Conservation (phyloP, 2,329 filamentous ascomycete genomes). For the Claviceps sorghi region DNA sequence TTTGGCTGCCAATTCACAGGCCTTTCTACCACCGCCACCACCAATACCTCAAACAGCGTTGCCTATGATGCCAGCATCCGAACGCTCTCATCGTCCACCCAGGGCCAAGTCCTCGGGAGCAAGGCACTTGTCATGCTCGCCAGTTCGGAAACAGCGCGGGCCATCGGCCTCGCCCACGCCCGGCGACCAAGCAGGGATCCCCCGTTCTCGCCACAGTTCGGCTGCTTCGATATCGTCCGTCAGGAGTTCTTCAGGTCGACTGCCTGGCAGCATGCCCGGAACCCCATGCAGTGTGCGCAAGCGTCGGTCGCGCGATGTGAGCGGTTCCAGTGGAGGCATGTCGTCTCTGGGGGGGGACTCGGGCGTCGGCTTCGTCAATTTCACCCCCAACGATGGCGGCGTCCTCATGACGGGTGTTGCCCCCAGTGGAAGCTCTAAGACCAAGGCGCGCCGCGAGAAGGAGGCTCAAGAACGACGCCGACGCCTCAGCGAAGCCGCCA, state of each 20-base stretch:
- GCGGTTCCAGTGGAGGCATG: slow-evolving; percentile 13
- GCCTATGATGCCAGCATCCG: slow-evolving; percentile 12
- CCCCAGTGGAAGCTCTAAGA: slow-evolving; percentile 82
- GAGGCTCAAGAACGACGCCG: slow-evolving; percentile 68
- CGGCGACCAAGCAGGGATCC: slow-evolving; percentile 10
- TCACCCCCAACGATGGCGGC: slow-evolving; percentile 63
- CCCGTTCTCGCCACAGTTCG: slow-evolving; percentile 24
- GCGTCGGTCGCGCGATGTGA: slow-evolving; percentile 22
- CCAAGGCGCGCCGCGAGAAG: slow-evolving; percentile 80
- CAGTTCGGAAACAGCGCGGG: slow-evolving; percentile 28
- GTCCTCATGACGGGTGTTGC: slow-evolving; percentile 82
- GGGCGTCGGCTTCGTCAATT: slow-evolving; percentile 66
- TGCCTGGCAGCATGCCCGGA: slow-evolving; percentile 21
- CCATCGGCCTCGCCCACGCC: slow-evolving; percentile 28
- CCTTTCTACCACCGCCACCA: slow-evolving; percentile 21
- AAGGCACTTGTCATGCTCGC: slow-evolving; percentile 28
- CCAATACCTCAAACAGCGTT: slow-evolving; percentile 9
- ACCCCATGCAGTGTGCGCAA: slow-evolving; percentile 26
- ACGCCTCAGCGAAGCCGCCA: slow-evolving; percentile 51
- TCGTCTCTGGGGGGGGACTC: slow-evolving; percentile 14
- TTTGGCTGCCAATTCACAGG: slow-evolving; percentile 19
- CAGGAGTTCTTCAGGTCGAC: slow-evolving; percentile 22
- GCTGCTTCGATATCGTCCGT: slow-evolving; percentile 21
- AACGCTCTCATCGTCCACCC: slow-evolving; percentile 19
- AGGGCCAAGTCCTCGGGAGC: slow-evolving; percentile 40